phyloP scores from a whole-genome alignment of 2,329 filamentous ascomycete species.

The Furcasterigmium furcatum region DNA sequence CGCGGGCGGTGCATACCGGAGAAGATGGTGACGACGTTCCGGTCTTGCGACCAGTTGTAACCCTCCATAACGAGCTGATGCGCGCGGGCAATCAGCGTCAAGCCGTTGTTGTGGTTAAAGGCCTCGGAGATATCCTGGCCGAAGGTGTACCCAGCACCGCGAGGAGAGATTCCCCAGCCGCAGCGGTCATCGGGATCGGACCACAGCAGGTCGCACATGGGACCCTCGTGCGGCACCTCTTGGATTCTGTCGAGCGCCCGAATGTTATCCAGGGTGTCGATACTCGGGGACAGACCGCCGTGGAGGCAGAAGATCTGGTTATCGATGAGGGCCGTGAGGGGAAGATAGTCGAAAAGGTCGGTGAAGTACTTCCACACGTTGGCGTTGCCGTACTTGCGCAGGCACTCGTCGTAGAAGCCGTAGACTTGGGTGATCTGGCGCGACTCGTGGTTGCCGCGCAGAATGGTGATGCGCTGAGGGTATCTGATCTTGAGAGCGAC shows the following conservation, averaged over 20 bases:
- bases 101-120: conserved; percentile 98
- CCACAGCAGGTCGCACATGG: conserved; percentile 98
- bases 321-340: conserved; percentile 94
- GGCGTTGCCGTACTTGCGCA: conserved; percentile 97
- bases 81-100: conserved; percentile 91
- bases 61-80: conserved; percentile 99
- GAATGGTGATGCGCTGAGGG: conserved; percentile 94
- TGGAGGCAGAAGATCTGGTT: conserved; percentile 99
- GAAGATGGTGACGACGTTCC: conserved; percentile 98
- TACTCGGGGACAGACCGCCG: conserved; percentile 92
- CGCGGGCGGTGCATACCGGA: conserved; percentile 59
- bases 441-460: conserved; percentile 98
- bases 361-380: conserved; percentile 99
- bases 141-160: conserved; percentile 93
- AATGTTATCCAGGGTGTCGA: conserved; percentile 94
- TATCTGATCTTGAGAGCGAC: conserved; percentile 98
- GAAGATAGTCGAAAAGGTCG: conserved; percentile 97
- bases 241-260: conserved; percentile 93
- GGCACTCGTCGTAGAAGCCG: conserved; percentile 98
- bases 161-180: conserved; percentile 92
- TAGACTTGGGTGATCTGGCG: conserved; percentile 99
- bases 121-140: conserved; percentile 97
- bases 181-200: conserved; percentile 96
- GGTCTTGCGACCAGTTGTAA: conserved; percentile 98
- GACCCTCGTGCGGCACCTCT: conserved; percentile 96